Percentiles rank a stretch among this genome's conserved stretches.
Evolutionary conservation across 2,329 filamentous ascomycete species (phyloP).

Genomic region (Didymella glomerata): DNA sequence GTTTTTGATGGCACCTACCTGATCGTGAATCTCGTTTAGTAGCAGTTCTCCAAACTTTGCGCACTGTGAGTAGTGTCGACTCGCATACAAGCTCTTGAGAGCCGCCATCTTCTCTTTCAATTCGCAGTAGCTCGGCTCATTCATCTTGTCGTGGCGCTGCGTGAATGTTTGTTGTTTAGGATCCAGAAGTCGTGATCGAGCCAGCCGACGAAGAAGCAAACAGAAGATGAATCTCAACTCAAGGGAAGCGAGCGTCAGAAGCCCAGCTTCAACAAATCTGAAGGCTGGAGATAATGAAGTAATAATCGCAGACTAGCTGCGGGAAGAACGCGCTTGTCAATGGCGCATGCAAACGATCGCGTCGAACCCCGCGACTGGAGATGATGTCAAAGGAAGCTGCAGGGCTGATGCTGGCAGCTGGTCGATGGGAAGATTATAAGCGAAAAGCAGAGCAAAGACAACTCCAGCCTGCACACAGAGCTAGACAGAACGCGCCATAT

Average conservation of each 20-base stretch:
- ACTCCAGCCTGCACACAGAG: slow-evolving; percentile 19
- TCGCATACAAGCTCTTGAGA: slow-evolving; percentile 45
- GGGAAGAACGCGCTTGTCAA: slow-evolving; percentile 9
- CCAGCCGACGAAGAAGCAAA: slow-evolving; percentile 1
- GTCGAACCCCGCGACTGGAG: slow-evolving; percentile 12
- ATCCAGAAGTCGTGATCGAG: not conserved
- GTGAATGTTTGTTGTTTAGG: not conserved
- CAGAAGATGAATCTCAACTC: not conserved
- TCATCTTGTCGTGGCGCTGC: slow-evolving; percentile 1
- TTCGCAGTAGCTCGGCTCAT: slow-evolving; percentile 27
- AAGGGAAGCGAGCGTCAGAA: not conserved
- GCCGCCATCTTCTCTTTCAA: slow-evolving; percentile 38
- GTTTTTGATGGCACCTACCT: slow-evolving; percentile 27
- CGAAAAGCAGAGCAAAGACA: slow-evolving; percentile 7
- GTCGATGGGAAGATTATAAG: slow-evolving; percentile 7
- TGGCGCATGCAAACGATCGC: slow-evolving; percentile 9
- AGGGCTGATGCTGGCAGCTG: not conserved
- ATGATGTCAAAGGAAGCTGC: slow-evolving; percentile 20
- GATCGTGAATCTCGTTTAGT: slow-evolving; percentile 28
- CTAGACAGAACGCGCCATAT: slow-evolving; percentile 21
- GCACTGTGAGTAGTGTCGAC: slow-evolving; percentile 50
- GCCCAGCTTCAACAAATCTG: slow-evolving; percentile 9
- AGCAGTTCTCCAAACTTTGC: slow-evolving; percentile 39
- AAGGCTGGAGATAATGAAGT: slow-evolving; percentile 21
- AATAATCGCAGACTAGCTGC: slow-evolving; percentile 18